Evolutionary conservation across 495 filamentous ascomycete species (phyloP), one percentile per base, ranked within the genome.

Genomic region (Terfezia claveryi): DNA sequence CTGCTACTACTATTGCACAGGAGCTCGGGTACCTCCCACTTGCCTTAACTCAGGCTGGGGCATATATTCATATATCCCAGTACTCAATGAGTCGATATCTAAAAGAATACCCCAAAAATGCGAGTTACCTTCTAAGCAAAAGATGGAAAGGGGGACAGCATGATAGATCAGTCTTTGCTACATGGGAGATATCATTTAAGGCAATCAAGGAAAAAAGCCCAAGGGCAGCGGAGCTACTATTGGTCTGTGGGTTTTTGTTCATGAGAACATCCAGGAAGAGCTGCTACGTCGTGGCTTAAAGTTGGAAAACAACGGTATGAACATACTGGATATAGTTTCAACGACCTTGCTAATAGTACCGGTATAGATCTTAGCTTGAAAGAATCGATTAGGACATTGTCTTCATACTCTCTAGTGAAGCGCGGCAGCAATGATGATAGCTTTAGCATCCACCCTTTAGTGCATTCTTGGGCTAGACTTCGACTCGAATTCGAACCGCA

Each of bases 11-110:
- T 11, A 20, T 20, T 20, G 20, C 20, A 20, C 20, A 20, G 20
- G 56, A 36, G 37, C 38, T 62, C 10, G 55, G 60, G 0, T 60
- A 56, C 46, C 49, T 59, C 10, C 60, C 58, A 9, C 49, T 62
- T 14, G 60, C 60, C 2, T 50, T 62, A 16, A 41, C 50, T 9
- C 60, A 62, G 38, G 58, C 58, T 20, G 60, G 60, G 4, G 51
- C 46, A 10, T 62, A 62, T 38, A 20, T 20, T 1, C 20, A 20
- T 20, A 20, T 20, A 20, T 20, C 20, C 20, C 20, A 20, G 20
- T 20, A 20, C 20, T 20, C 20, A 20, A 1, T 20, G 20, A 20
- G 20, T 20, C 20, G 20, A 20, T 20, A 20, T 20, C 20, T 20
- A 20, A 20, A 20, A 20, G 20, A 20, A 20, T 20, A 20, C 20